Base-by-base conservation (phyloP, 768 basidiomycete genomes). In the Tremella fuciformis region DNA sequence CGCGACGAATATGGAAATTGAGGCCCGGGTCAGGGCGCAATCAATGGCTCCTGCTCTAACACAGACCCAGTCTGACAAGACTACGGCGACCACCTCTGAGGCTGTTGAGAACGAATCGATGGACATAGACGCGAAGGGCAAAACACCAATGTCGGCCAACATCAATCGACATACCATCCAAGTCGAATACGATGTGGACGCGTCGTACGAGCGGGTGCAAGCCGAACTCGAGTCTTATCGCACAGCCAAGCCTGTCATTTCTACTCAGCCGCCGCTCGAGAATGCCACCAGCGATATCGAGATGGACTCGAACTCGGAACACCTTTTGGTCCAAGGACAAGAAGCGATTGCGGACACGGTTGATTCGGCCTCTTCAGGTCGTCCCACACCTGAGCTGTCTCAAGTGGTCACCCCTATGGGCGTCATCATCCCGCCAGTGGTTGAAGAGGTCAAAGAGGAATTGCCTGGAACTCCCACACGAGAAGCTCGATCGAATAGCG, bases 81-180 rank as follows among this genome's bases (percentile, higher is more conserved):
- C 51, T 8, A 34, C 60, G 16, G 59, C 54, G 3, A 41, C 37
- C 8, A 54, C 65, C 1, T 53, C 41, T n/a, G 38, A 22, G 25
- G 69, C 69, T 38, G 63, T 70, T 25, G 68, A 70, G 54, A 59
- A 70, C 34, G 56, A 41, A 13, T 58, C 48, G 16, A 38, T 38
- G 21, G 41, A 50, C 18, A 25, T 34, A 25, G 59, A 58, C 18
- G 61, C 63, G 18, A 26, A n/a, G 3, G 39, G 41, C 4, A 40
- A 41, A 49, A 59, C 63, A 15, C 57, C 74, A 13, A 65, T 70
- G 59, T 68, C 71, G 19, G 46, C 67, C 19, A 74, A 71, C 62
- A 71, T 81, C 53, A 86, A 88, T 76, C 81, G 91, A 50, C 92
- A 98, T 77, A 98, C 96, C 9, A 89, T 98, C 48, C 96, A 98